Evolutionary conservation across 768 basidiomycete species (phyloP), one percentile per base, ranked within the genome.

Genomic region (Tulasnella sp.): DNA sequence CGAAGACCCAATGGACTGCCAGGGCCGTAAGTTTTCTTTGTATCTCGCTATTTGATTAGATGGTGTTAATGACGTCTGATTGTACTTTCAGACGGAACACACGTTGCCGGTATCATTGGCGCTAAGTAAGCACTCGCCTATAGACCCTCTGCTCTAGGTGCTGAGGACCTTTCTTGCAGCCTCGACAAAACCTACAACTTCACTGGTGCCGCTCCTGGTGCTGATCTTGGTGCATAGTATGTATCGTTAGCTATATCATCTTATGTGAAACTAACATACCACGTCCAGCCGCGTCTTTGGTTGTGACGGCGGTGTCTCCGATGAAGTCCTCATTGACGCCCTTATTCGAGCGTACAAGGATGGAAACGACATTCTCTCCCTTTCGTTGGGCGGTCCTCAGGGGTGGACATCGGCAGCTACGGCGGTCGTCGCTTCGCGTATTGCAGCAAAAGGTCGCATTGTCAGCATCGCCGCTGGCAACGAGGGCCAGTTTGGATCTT

Each of bases 141-240:
- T 85, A 81, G 37, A 37, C n/a, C 12, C 60, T 41, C 83, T 85
- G 78, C 84, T 84, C 48, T 83, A 84, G 85, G 93, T 91, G 18
- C 92, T 93, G 83, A 89, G 93, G 78, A 92, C 90, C 20, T 90
- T 91, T 22, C 54, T 77, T 48, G 46, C 24, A 86, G 91, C 81
- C 89, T 90, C 0, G 89, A 86, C 72, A 93, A 93, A 83, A 83
- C 84, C 48, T 92, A 90, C 87, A 91, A 91, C 85, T 90, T 93
- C 83, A 90, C 90, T 74, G 93, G 93, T 78, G 92, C 93, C 58
- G 93, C 93, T 3, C 92, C 89, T 80, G 87, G 88, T 1, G 90
- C 92, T 0, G 88, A 88, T 2, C 85, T 93, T 48, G 88, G 86
- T 4, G 84, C 88, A 6, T 92, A 91, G 86, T 76, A 86, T 86